Base-by-base conservation (phyloP, 768 basidiomycete species). In the Lactarius evosmus region DNA sequence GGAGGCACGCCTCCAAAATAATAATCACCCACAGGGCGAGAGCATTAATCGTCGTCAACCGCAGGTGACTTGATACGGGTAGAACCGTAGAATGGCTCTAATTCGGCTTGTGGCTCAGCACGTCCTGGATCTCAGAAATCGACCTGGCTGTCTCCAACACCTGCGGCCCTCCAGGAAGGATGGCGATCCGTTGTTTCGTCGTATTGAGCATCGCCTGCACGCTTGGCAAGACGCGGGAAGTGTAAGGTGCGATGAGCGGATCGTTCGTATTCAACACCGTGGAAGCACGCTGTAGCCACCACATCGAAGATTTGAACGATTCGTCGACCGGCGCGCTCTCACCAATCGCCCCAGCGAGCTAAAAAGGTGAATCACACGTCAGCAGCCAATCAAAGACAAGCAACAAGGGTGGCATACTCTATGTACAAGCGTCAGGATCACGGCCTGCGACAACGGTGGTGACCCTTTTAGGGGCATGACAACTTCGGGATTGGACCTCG, bases 211-310 rank as follows among this genome's bases (percentile, higher is more conserved):
- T 86, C 60, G 82, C 80, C 72, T 90, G 89, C 55, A 93, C 89
- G 67, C 83, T 89, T 32, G 89, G 89, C 53, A 93, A 78, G 41
- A 93, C 91, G 55, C 90, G 87, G 25, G 87, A 85, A 59, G 89
- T 84, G 74, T 92, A 93, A 60, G 91, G 87, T 25, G 88, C 82
- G 69, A 93, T 92, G 36, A 92, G 79, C 67, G 88, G 88, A 74
- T 93, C 89, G 70, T 85, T 86, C 56, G 90, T 86, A 71, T 88
- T 88, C 67, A 93, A 81, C 34, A 86, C 79, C 16, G 82, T 78
- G 7, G 89, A 79, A 40, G 88, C 80, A 60, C 91, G 86, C 72
- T 93, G 89, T 68, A 94, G 76, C 91, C 91, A 94, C 91, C 92
- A 93, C 61, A 93, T 76, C 7, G 88, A 84, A 16, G 82, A 84